Evolutionary conservation across 768 basidiomycete species (phyloP), one percentile per base, ranked within the genome.

Genomic region (Agrocybe praecox): DNA sequence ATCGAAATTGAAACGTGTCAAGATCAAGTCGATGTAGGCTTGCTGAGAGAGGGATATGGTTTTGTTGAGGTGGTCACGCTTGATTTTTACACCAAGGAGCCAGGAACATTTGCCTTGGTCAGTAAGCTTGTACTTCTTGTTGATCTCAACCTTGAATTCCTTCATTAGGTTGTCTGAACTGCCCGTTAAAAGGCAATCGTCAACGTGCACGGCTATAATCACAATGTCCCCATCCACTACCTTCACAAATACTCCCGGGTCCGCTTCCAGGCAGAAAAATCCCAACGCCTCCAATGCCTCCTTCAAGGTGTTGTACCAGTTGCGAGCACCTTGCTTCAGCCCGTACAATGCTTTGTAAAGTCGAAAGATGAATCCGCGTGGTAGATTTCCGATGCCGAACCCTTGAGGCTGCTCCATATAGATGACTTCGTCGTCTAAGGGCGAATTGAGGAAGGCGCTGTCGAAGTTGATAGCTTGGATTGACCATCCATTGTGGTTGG

Each of bases 391-490:
- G 18, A 47, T 26, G 15, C 49, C 34, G 32, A 68, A 75, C 9
- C 48, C 55, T 4, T 46, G 55, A 2, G 55, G 19, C 33, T 57
- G 56, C 21, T 33, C 14, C 56, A 57, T 57, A 51, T 52, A 57
- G 43, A 57, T 57, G 18, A 32, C 32, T 44, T 57, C 50, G 42
- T 57, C 42, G 10, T 6, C 2, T 43, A 57, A 51, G 14, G 6
- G 21, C 22, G 23, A 23, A 65, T 71, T 76, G 0, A 82, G 70
- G 62, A 72, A 82, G 0, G 76, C 77, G 0, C 66, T 66, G 23
- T 76, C 74, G 49, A 80, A 68, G 57, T 81, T 74, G 18, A 78
- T 67, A 36, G 67, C 71, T 53, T 77, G 64, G 1, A 80, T 29
- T 43, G 76, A 69, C 46, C 69, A 65, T 57, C 74, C 60, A 2